Conservation (phyloP, 2,329 filamentous ascomycete genomes). For the Onygenales sp. region DNA sequence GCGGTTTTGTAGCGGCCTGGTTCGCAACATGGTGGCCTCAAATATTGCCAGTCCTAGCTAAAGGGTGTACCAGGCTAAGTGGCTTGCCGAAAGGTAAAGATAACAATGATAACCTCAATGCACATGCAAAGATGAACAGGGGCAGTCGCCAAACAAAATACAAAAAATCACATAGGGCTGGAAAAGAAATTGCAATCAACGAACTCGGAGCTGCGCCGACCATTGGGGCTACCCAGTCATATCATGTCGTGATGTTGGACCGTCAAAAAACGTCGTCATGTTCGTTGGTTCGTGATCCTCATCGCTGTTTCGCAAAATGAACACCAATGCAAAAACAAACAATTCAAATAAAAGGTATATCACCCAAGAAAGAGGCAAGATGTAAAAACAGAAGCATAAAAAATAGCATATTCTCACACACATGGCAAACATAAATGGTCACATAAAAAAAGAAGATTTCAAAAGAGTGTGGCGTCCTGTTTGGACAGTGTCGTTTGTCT, state of each 20-base stretch:
- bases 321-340: conserved; percentile 13
- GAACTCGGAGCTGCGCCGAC: too few species aligned
- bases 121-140: background rate
- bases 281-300: conserved; percentile 26
- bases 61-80: background rate
- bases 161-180: background rate
- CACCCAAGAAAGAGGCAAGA: conserved; percentile 20
- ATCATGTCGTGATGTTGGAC: conserved; percentile 18
- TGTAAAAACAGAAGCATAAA: conserved; percentile 17
- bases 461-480: conserved; percentile 1
- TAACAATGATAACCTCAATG: background rate
- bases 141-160: background rate
- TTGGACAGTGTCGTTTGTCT: conserved; percentile 1
- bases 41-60: too few species aligned
- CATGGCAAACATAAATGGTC: conserved; percentile 20
- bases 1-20: too few species aligned
- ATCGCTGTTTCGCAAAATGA: conserved; percentile 22
- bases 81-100: conserved; percentile 2
- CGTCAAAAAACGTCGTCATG: background rate
- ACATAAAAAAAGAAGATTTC: conserved; percentile 17
- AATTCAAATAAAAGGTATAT: conserved; percentile 29
- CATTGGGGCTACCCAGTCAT: background rate
- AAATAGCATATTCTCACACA: conserved; percentile 15
- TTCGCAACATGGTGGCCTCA: too few species aligned
- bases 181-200: background rate